Base-by-base conservation (phyloP, 768 basidiomycete genomes). In the Saitozyma podzolica region DNA sequence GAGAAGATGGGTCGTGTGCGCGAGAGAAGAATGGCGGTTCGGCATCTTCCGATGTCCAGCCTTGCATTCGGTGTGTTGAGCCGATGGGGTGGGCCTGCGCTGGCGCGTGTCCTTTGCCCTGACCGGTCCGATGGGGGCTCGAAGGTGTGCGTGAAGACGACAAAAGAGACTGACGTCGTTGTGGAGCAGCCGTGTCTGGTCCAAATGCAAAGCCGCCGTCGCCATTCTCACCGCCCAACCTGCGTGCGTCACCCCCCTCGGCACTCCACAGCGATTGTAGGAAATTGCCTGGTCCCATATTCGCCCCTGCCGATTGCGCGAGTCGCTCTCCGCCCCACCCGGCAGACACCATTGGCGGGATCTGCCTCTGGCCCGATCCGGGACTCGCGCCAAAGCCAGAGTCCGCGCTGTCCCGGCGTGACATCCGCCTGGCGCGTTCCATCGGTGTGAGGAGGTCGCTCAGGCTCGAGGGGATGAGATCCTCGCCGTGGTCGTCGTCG, bases 381-480 rank as follows among this genome's bases (percentile, higher is more conserved):
- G 58, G 13, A 53, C 52, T 43, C 17, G 40, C 13, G 42, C 9
- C 29, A 29, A 29, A 29, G 29, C 29, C 29, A 29, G 66, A 70
- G 50, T 71, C 71, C 20, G 78, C 68, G 40, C 73, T 74, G 54
- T 79, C 76, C 37, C 78, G 61, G 20, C 80, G 62, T 11, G 66
- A 73, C 85, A 91, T 87, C 50, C 92, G 82, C 40, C 94, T 83
- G 40, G 85, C 88, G 66, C 88, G 84, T 80, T 97, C 95, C 68
- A 88, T 89, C 0, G 91, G 90, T 0, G 93, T 95, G 52, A 98
- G 82, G 8, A 98, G 83, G 63, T 97, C 94, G 37, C 87, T 91
- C 52, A 98, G 81, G 5, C 88, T 90, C 58, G 89, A 87, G 0
- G 95, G 95, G 40, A 98, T 77, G 76, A 97, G 90, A 60, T 92